These are phyloP conservation scores for Solanum rostratum DNA, from an alignment of 257 asterid species.

Conservation along the genomic window DNA sequence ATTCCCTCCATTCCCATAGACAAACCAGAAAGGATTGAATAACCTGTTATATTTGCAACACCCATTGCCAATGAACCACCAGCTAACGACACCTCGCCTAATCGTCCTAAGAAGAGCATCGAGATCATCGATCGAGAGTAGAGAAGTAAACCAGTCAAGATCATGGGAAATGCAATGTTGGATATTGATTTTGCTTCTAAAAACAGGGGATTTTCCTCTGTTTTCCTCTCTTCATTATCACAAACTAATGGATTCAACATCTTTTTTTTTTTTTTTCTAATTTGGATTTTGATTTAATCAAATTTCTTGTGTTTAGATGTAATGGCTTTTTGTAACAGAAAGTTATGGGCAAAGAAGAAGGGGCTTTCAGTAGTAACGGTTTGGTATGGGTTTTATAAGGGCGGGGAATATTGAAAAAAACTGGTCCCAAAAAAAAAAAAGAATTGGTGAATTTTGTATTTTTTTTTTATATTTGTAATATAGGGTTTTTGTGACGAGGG, in stretches of 20 bases:
- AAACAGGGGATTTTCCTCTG: background rate
- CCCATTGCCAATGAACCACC: conserved; percentile 50
- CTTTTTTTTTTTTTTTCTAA: background rate
- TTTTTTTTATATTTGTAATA: too few relatives aligned
- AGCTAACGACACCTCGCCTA: conserved; percentile 7
- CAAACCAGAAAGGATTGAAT: conserved; percentile 51
- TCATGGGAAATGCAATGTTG: background rate
- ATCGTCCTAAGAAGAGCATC: background rate
- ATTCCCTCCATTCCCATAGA: conserved; percentile 60
- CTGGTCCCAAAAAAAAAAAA: too few relatives aligned
- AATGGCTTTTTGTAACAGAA: background rate
- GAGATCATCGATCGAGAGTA: conserved; percentile 2
- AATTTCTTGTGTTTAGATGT: background rate
- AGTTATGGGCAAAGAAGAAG: background rate
- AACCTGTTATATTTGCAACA: conserved; percentile 42
- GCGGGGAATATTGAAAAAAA: background rate
- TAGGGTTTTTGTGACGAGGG: too few relatives aligned
- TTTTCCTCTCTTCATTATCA: background rate
- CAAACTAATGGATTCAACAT: background rate
- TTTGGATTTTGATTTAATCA: background rate
- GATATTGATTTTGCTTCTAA: background rate
- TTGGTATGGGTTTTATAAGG: background rate
- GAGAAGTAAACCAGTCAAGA: background rate
- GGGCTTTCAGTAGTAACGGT: background rate
- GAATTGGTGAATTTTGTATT: too few relatives aligned